Evolutionary conservation across 768 basidiomycete genomes (phyloP).

Genomic region (Roridomyces roridus): DNA sequence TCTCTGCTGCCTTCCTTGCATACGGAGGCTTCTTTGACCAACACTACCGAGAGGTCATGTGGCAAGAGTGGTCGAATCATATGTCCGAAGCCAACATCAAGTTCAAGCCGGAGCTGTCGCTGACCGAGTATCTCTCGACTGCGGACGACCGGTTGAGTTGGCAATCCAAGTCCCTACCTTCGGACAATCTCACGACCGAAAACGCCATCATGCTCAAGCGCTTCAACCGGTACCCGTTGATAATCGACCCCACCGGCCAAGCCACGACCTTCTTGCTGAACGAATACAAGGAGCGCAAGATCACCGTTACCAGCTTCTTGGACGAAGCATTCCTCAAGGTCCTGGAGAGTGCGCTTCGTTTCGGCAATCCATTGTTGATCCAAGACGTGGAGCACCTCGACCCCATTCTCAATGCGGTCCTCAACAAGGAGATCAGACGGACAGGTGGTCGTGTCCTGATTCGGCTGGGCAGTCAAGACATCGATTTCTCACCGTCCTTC

Average conservation of each 20-base stretch:
- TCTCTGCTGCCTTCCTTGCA: conserved; percentile 95
- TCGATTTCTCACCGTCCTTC: conserved; percentile 99
- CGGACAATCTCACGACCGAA: conserved; percentile 94
- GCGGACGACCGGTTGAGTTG: conserved; percentile 95
- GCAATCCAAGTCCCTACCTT: conserved; percentile 95
- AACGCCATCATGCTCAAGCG: conserved; percentile 99
- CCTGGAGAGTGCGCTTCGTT: conserved; percentile 96
- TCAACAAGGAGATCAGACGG: conserved; percentile 95
- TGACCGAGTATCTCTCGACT: conserved; percentile 95
- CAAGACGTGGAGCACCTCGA: conserved; percentile 98
- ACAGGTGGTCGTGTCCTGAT: conserved; percentile 98
- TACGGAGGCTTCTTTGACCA: conserved; percentile 99
- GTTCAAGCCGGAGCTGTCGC: conserved; percentile 90
- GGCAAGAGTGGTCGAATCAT: conserved; percentile 94
- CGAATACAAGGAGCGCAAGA: conserved; percentile 95
- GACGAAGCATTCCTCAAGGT: conserved; percentile 99
- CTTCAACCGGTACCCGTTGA: conserved; percentile 96
- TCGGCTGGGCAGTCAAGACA: conserved; percentile 95
- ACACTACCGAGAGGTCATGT: conserved; percentile 95
- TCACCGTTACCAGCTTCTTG: conserved; percentile 97
- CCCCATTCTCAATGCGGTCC: conserved; percentile 94
- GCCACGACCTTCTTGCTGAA: conserved; percentile 94
- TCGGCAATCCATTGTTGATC: conserved; percentile 96
- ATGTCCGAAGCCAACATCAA: conserved; percentile 88
- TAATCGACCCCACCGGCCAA: conserved; percentile 98